Evolutionary conservation across 1,139 yeast genomes (phyloP).

Genomic region (Geotrichum europaeum): DNA sequence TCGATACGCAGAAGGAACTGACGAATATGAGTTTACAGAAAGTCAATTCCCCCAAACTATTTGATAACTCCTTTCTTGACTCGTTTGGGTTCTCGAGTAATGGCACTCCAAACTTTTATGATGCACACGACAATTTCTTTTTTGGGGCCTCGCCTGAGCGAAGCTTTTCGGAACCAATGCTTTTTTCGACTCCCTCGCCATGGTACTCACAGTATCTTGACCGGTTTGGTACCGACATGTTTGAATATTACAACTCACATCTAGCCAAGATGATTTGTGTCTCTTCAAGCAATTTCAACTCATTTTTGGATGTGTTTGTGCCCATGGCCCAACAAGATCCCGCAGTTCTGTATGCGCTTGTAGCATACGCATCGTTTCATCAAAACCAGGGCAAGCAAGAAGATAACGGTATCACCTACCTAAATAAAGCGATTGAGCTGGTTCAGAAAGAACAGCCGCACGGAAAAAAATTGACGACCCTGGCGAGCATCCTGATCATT

Average conservation of each 20-base stretch:
- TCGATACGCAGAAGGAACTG: background rate
- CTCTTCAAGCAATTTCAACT: constrained; percentile 60
- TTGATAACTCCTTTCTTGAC: background rate
- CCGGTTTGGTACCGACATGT: constrained; percentile 44
- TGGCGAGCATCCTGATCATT: constrained; percentile 61
- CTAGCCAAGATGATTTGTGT: constrained; percentile 56
- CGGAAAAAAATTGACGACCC: constrained; percentile 34
- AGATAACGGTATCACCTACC: constrained; percentile 33
- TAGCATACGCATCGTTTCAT: constrained; percentile 76
- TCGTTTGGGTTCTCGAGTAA: background rate
- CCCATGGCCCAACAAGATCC: constrained; percentile 68
- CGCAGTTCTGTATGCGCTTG: constrained; percentile 61
- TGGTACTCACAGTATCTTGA: constrained; percentile 33
- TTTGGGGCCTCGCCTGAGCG: background rate
- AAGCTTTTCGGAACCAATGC: background rate
- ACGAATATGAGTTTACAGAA: background rate
- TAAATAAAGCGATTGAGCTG: constrained; percentile 30
- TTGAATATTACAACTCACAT: constrained; percentile 59
- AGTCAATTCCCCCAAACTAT: background rate
- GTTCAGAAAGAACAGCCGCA: constrained; percentile 20
- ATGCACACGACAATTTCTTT: background rate
- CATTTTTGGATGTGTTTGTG: constrained; percentile 61
- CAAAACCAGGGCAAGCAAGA: constrained; percentile 40
- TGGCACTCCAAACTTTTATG: background rate
- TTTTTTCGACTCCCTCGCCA: constrained; percentile 15